Conservation (phyloP, 129 eudicot genomes). For the Logfia minima region DNA sequence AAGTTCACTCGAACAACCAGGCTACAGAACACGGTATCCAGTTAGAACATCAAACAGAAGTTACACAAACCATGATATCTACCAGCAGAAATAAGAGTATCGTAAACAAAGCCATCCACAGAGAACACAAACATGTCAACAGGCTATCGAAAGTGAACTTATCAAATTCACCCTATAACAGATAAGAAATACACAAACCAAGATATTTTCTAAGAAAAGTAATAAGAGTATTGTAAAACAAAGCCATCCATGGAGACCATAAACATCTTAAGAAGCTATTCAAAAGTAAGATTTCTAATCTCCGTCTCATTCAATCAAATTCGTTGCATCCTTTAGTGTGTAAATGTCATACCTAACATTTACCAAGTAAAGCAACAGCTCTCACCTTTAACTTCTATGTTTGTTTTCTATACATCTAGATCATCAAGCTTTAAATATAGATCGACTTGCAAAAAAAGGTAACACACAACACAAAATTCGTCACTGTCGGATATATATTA, state of each 20-base stretch:
- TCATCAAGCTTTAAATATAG: background rate
- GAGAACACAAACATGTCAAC: background rate
- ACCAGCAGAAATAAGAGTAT: conserved; percentile 1
- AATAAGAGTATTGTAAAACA: background rate
- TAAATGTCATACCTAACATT: no score
- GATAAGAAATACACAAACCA: background rate
- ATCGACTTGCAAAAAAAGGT: no score
- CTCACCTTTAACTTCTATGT: background rate
- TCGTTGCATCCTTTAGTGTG: background rate
- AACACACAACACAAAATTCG: background rate
- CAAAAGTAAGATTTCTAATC: no score
- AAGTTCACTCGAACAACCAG: conserved; percentile 94
- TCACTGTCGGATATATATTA: no score
- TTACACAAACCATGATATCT: background rate
- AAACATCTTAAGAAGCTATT: background rate
- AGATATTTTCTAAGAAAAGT: background rate
- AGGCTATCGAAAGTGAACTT: background rate
- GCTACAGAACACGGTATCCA: conserved; percentile 51
- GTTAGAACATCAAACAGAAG: conserved; percentile 18
- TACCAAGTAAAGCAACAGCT: background rate
- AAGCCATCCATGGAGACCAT: background rate
- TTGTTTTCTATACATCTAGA: background rate
- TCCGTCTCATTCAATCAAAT: background rate
- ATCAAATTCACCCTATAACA: background rate
- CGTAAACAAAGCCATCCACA: background rate